Evolutionary conservation across 2,329 filamentous ascomycete genomes (phyloP).

Genomic region (Claviceps lovelessii): DNA sequence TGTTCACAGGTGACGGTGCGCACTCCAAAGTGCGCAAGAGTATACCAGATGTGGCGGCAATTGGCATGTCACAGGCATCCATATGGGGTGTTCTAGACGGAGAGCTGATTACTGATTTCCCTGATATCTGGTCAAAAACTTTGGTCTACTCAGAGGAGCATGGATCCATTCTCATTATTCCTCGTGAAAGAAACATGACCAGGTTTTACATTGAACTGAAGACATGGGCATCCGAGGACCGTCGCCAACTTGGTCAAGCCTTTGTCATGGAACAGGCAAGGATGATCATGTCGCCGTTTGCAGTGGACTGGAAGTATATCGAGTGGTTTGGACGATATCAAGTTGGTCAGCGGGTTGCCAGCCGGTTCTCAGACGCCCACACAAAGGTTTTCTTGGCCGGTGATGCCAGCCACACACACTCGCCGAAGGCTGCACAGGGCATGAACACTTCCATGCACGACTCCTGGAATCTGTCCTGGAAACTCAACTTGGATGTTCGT

Average conservation of each 20-base stretch:
- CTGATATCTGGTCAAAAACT: slow-evolving; percentile 62
- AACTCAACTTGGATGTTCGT: slow-evolving; percentile 37
- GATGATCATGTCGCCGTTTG: slow-evolving; percentile 45
- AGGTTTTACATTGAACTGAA: slow-evolving; percentile 47
- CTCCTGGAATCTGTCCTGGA: slow-evolving; percentile 44
- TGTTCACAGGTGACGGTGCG: slow-evolving; percentile 45
- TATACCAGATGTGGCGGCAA: slow-evolving; percentile 42
- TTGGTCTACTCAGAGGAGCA: slow-evolving; percentile 51
- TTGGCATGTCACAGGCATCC: slow-evolving; percentile 37
- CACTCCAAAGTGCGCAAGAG: slow-evolving; percentile 55
- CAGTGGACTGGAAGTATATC: slow-evolving; percentile 42
- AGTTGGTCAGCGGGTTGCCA: slow-evolving; percentile 57
- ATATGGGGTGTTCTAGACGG: slow-evolving; percentile 62
- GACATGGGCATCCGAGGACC: slow-evolving; percentile 26
- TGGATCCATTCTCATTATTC: slow-evolving; percentile 60
- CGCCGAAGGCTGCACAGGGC: slow-evolving; percentile 56
- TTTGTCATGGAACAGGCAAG: slow-evolving; percentile 56
- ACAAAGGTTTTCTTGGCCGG: slow-evolving; percentile 53
- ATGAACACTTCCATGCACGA: slow-evolving; percentile 51
- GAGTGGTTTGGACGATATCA: slow-evolving; percentile 63
- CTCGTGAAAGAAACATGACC: slow-evolving; percentile 58
- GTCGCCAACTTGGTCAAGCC: slow-evolving; percentile 36
- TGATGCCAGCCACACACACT: slow-evolving; percentile 59
- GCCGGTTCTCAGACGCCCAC: slow-evolving; percentile 49
- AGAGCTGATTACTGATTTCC: slow-evolving; percentile 56